A percentile compares a stretch with the other conserved stretches of the same genome.
Conservation (phyloP, 306 rosid genomes). For the Vachellia collinsii region DNA sequence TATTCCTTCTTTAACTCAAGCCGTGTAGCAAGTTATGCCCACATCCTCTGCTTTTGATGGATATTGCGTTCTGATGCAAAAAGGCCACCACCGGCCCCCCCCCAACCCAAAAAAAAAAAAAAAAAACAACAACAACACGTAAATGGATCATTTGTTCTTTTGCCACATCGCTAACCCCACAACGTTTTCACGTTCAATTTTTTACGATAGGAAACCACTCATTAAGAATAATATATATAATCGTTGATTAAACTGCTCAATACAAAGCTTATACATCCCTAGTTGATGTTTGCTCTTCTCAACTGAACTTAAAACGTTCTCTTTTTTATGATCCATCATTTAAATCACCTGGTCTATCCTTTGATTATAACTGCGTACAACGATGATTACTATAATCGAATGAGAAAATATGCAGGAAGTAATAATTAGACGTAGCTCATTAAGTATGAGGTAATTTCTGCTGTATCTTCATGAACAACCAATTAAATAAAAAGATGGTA, state of each 20-base stretch:
- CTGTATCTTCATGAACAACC: neutral
- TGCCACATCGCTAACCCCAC: conserved; percentile 15
- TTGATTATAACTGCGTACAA: neutral
- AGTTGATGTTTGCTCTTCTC: neutral
- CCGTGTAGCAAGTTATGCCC: conserved; percentile 48
- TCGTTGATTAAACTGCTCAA: neutral
- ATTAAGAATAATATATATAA: neutral
- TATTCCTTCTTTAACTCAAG: conserved; percentile 55
- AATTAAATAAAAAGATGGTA: neutral
- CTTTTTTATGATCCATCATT: neutral
- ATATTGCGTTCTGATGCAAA: conserved; percentile 60
- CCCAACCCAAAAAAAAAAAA: no score
- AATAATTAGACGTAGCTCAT: neutral
- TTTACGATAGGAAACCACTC: neutral
- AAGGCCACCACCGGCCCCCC: no score
- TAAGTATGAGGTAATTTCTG: neutral
- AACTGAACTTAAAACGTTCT: neutral
- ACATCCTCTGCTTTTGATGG: conserved; percentile 48
- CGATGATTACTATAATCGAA: neutral
- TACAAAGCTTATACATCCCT: neutral
- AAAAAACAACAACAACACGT: no score
- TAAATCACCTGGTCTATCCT: neutral
- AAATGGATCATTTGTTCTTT: conserved; percentile 52
- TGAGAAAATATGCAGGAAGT: neutral
- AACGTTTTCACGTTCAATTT: neutral